Evolutionary conservation across 306 rosid genomes (phyloP).

Genomic region (Phaseolus lunatus): DNA sequence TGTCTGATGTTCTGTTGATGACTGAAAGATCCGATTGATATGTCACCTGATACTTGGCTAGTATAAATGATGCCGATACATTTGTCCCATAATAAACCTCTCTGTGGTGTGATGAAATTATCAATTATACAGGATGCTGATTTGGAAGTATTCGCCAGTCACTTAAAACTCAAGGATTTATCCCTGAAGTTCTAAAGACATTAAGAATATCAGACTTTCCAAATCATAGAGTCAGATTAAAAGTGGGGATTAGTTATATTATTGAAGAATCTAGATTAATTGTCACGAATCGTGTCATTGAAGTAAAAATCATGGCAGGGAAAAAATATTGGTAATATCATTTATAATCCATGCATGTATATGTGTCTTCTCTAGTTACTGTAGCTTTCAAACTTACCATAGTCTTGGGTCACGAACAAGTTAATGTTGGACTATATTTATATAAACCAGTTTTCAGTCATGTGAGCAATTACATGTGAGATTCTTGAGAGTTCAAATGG

Average conservation of each 20-base stretch:
- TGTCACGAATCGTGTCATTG: not conserved
- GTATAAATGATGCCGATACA: slow-evolving; percentile 7
- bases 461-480: not conserved
- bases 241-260: not conserved
- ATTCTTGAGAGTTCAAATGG: not conserved
- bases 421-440: not conserved
- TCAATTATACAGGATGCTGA: slow-evolving; percentile 1
- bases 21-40: slow-evolving; percentile 17
- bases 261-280: not conserved
- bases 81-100: not conserved
- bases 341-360: not conserved
- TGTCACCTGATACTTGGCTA: slow-evolving; percentile 22
- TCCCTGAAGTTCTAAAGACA: not conserved
- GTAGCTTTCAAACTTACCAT: not conserved
- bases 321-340: not conserved
- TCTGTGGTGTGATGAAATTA: slow-evolving; percentile 30
- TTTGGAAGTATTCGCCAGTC: slow-evolving; percentile 1
- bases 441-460: not conserved
- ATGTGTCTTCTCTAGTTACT: not conserved
- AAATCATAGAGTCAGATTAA: not conserved
- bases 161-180: not conserved
- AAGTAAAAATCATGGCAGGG: not conserved
- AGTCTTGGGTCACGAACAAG: not conserved
- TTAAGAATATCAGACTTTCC: not conserved
- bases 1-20: slow-evolving; percentile 38